Conservation (phyloP, 345 rosid species). For the Lumnitzera littorea region DNA sequence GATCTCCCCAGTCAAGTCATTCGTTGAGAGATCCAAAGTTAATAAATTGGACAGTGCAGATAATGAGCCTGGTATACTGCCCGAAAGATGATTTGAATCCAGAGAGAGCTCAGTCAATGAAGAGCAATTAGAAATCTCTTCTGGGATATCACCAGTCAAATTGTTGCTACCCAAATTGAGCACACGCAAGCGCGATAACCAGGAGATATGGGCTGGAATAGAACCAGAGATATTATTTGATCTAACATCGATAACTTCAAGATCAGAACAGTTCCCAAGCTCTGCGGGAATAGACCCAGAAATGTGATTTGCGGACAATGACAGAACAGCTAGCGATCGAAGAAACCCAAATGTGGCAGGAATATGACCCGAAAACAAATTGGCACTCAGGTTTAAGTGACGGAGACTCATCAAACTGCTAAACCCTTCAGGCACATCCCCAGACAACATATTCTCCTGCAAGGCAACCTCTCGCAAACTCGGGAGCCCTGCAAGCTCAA, state of each 20-base stretch:
- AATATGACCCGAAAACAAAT: constrained; percentile 57
- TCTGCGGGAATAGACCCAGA: constrained; percentile 63
- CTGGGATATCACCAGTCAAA: constrained; percentile 64
- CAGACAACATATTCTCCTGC: constrained; percentile 73
- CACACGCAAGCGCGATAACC: constrained; percentile 36
- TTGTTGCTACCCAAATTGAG: constrained; percentile 69
- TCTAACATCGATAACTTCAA: constrained; percentile 66
- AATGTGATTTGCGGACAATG: constrained; percentile 62
- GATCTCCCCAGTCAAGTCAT: constrained; percentile 70
- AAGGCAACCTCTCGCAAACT: constrained; percentile 75
- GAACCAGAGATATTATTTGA: constrained; percentile 53
- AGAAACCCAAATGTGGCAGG: constrained; percentile 74
- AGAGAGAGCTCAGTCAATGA: constrained; percentile 44
- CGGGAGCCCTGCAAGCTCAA: constrained; percentile 78
- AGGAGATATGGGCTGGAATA: constrained; percentile 69
- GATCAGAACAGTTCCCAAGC: constrained; percentile 79
- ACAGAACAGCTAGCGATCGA: constrained; percentile 49
- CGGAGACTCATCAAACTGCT: constrained; percentile 73
- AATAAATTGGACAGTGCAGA: constrained; percentile 50
- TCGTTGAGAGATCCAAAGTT: constrained; percentile 61
- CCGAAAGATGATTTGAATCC: constrained; percentile 58
- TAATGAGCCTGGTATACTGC: constrained; percentile 57
- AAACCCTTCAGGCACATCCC: constrained; percentile 73
- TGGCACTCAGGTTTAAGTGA: constrained; percentile 63
- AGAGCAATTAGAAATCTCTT: constrained; percentile 39